phyloP scores from a whole-genome alignment of 1,139 yeast species.

The Yarrowia galli region DNA sequence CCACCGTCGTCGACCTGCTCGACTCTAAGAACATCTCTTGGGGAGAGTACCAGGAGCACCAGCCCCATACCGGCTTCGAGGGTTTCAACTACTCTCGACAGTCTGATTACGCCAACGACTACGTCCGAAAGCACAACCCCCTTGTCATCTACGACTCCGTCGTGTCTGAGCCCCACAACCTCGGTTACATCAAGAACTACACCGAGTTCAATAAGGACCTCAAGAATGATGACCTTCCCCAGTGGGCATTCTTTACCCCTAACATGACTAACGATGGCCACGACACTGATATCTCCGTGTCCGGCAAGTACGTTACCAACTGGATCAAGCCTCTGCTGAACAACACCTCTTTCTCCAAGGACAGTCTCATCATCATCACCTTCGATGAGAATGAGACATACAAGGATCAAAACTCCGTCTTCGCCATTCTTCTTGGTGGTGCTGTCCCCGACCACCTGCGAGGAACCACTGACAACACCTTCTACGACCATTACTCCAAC shows the following conservation, averaged over 20 bases:
- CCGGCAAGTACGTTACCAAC: slow-evolving; percentile 56
- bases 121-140: slow-evolving; percentile 22
- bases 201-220: slow-evolving; percentile 55
- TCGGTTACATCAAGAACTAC: slow-evolving; percentile 56
- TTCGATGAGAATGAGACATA: slow-evolving; percentile 59
- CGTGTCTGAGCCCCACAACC: slow-evolving; percentile 58
- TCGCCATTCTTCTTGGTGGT: slow-evolving; percentile 53
- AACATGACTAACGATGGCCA: slow-evolving; percentile 21
- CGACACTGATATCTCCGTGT: slow-evolving; percentile 47
- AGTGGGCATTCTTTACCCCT: slow-evolving; percentile 12
- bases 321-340: slow-evolving; percentile 55
- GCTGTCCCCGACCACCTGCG: slow-evolving; percentile 43
- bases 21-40: slow-evolving; percentile 20
- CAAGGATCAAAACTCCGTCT: slow-evolving; percentile 55
- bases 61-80: slow-evolving; percentile 12
- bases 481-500: slow-evolving; percentile 60
- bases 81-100: slow-evolving; percentile 19
- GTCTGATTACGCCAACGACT: slow-evolving; percentile 12
- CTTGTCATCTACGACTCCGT: slow-evolving; percentile 13
- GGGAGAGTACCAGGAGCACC: slow-evolving; percentile 19
- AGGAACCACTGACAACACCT: slow-evolving; percentile 56
- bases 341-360: slow-evolving; percentile 56
- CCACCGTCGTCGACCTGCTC: slow-evolving; percentile 8
- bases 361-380: slow-evolving; percentile 56
- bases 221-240: slow-evolving; percentile 44